Evolutionary conservation across 768 basidiomycete species (phyloP), one percentile per base, ranked within the genome.

Genomic region (Kwoniella pini): DNA sequence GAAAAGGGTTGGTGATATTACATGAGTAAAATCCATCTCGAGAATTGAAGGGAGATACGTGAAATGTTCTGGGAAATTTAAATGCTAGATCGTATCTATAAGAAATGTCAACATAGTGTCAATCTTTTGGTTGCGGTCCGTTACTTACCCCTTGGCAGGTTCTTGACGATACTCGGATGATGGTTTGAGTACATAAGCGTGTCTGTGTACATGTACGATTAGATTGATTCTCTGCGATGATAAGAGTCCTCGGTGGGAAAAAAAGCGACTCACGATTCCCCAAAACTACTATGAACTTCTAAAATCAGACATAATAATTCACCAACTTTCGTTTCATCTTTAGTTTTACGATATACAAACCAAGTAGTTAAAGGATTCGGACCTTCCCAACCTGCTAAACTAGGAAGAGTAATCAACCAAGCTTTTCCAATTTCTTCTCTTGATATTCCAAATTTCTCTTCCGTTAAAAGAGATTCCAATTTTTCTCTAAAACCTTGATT

Each of bases 351-450:
- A 69, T 88, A 88, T 68, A 84, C 83, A 63, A 84, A 87, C 74
- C 87, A 88, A 24, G 87, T 84, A 0, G 85, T 85, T 42, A 88
- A 76, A 0, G 88, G 88, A 60, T 88, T 88, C 54, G 88, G 86
- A 0, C 86, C 88, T 69, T 87, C 85, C 52, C 81, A 83, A 0
- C 88, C 88, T 27, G 86, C 59, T 52, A 85, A 84, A 53, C 82
- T 84, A 2, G 87, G 88, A 85, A 88, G 88, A 2, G 88, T 87
- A 77, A 89, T 79, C 80, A 89, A 83, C 86, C 87, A 90, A 0
- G 83, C 82, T 59, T 84, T 85, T 5, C 81, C 77, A 4, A 87
- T 48, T 0, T 57, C 38, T 4, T 53, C 52, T 10, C 26, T n/a
- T 7, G 36, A 26, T 26, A 67, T 27, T 0, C 59, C 63, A 31